Conservation (phyloP, 2,329 filamentous ascomycete species). For the Blastomyces parvus region DNA sequence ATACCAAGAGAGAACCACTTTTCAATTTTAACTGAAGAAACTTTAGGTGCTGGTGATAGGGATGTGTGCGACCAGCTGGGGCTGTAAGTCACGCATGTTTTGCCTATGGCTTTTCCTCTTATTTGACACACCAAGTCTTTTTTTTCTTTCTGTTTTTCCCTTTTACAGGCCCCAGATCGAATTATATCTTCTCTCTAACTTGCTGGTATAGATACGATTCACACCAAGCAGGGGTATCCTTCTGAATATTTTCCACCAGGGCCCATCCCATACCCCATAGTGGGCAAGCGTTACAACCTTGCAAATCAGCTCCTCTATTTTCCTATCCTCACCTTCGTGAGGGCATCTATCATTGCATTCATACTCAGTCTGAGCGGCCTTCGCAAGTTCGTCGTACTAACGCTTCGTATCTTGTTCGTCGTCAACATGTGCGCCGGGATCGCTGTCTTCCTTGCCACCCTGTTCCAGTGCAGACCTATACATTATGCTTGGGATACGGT, state of each 20-base stretch:
- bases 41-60: conserved; percentile 4
- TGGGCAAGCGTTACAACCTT: conserved; percentile 8
- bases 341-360: conserved; percentile 12
- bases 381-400: conserved; percentile 6
- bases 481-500: conserved; percentile 25
- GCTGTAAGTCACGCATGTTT: conserved; percentile 2
- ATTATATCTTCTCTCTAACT: neutral
- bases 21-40: neutral
- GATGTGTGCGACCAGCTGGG: conserved; percentile 6
- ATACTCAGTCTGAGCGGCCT: conserved; percentile 13
- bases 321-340: conserved; percentile 10
- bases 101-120: no score
- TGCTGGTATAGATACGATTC: neutral
- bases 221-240: conserved; percentile 4
- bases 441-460: conserved; percentile 30
- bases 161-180: neutral
- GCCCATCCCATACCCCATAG: neutral
- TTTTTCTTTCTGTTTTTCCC: no score
- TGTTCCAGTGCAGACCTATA: conserved; percentile 36
- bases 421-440: conserved; percentile 30
- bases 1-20: no score
- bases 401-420: conserved; percentile 9
- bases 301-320: conserved; percentile 12
- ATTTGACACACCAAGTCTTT: neutral
- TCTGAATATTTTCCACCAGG: conserved; percentile 4